Conservation (phyloP, 192 early-diverging fungal species). For the Obelidium mucronatum region DNA sequence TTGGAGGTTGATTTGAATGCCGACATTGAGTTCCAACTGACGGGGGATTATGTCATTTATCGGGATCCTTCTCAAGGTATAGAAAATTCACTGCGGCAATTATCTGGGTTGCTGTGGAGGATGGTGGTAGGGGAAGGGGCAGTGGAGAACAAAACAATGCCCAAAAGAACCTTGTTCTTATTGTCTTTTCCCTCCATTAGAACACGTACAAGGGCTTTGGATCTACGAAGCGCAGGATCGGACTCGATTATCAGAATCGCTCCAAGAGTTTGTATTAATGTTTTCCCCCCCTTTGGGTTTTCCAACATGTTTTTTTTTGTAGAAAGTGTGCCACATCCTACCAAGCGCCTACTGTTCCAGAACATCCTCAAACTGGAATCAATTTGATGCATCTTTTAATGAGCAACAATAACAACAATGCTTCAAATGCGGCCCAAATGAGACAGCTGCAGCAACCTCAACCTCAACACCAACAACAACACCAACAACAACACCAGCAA, state of each 20-base stretch:
- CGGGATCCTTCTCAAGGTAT: constrained; percentile 66
- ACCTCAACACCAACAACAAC: constrained; percentile 18
- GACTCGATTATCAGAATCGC: constrained; percentile 55
- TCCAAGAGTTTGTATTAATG: constrained; percentile 34
- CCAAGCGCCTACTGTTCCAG: constrained; percentile 10
- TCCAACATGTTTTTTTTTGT: neutral
- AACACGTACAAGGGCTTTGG: constrained; percentile 78
- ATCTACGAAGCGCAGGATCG: constrained; percentile 78
- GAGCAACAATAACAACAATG: no score
- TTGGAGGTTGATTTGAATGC: constrained; percentile 69
- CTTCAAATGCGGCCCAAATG: no score
- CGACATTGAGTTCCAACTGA: constrained; percentile 81
- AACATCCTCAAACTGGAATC: constrained; percentile 12
- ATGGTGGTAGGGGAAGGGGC: no score
- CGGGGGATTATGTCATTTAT: constrained; percentile 89
- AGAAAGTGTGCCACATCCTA: constrained; percentile 16
- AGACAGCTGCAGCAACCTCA: neutral
- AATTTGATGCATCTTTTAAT: constrained; percentile 4
- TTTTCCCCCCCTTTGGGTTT: neutral
- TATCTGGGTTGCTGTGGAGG: no score
- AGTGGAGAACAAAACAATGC: neutral
- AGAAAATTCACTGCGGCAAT: no score
- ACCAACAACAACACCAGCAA: constrained; percentile 22
- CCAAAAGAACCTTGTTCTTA: no score
- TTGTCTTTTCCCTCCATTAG: constrained; percentile 37